A percentile compares a stretch with the other conserved stretches of the same genome.
These are phyloP conservation scores for Neurospora pannonica DNA, from an alignment of 495 filamentous ascomycete species.

Conservation along the genomic window DNA sequence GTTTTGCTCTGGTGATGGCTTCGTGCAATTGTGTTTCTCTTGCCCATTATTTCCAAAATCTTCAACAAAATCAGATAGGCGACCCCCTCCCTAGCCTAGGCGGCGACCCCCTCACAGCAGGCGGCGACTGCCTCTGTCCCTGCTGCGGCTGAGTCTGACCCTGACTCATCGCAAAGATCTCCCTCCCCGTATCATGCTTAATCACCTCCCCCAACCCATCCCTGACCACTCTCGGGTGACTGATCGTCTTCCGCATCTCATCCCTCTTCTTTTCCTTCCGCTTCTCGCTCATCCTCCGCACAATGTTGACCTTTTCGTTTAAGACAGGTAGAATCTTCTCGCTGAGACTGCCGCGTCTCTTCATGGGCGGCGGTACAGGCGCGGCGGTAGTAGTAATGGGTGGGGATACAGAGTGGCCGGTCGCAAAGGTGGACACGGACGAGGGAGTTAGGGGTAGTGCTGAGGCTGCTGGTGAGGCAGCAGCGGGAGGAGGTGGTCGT, in stretches of 20 bases:
- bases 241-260: constrained; percentile 59
- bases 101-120: neutral
- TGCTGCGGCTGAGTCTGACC: neutral
- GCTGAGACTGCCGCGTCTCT: neutral
- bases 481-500: neutral
- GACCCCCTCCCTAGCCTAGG: neutral
- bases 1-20: neutral
- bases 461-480: neutral
- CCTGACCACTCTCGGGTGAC: constrained; percentile 37
- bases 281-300: constrained; percentile 50
- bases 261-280: constrained; percentile 57
- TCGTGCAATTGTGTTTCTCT: neutral
- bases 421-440: neutral
- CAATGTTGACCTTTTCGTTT: constrained; percentile 32
- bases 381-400: neutral
- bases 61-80: neutral
- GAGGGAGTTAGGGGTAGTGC: neutral
- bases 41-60: neutral
- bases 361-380: neutral
- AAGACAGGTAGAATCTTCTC: constrained; percentile 22
- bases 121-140: neutral
- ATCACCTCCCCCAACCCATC: constrained; percentile 46
- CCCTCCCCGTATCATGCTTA: constrained; percentile 19
- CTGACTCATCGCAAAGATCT: neutral
- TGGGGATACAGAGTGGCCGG: neutral